phyloP scores from a whole-genome alignment of 352 stramenopile genomes.

The Pilasporangium apinafurcum region DNA sequence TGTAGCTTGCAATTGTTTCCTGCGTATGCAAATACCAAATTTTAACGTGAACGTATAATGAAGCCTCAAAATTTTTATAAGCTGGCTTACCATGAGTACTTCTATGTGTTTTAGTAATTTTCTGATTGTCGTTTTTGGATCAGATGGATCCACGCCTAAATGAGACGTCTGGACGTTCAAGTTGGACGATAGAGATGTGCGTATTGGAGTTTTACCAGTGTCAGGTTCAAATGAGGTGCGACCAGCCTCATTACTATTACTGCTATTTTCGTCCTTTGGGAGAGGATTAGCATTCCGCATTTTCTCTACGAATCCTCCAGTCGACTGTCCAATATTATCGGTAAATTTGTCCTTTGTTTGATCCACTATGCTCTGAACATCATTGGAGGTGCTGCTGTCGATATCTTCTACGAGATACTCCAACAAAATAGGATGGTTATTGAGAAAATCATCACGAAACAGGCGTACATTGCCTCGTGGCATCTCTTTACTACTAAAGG shows the following conservation, averaged over 20 bases:
- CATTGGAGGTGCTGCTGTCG: constrained; percentile 6
- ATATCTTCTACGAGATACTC: constrained; percentile 66
- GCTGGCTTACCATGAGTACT: constrained; percentile 46
- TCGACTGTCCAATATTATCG: constrained; percentile 3
- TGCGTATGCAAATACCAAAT: constrained; percentile 9
- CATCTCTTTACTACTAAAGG: constrained; percentile 57
- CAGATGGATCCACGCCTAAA: constrained; percentile 66
- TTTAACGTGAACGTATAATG: background rate
- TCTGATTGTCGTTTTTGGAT: constrained; percentile 73
- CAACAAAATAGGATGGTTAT: constrained; percentile 77
- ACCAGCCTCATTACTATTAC: background rate
- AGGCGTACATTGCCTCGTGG: constrained; percentile 69
- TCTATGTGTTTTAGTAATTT: constrained; percentile 85
- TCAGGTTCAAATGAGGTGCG: too few species aligned
- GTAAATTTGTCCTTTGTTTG: constrained; percentile 3
- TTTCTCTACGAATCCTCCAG: constrained; percentile 40
- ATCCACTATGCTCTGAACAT: constrained; percentile 1
- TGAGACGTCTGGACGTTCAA: constrained; percentile 35
- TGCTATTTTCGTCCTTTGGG: background rate
- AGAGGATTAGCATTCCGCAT: constrained; percentile 50
- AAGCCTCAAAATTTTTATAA: background rate
- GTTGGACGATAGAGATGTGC: background rate
- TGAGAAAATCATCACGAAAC: constrained; percentile 82
- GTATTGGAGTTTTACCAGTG: background rate
- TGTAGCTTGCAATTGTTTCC: constrained; percentile 53